Percentiles rank a stretch among this genome's conserved stretches.
phyloP scores from a whole-genome alignment of 1,139 yeast species.

The Geotrichum aggregatum region DNA sequence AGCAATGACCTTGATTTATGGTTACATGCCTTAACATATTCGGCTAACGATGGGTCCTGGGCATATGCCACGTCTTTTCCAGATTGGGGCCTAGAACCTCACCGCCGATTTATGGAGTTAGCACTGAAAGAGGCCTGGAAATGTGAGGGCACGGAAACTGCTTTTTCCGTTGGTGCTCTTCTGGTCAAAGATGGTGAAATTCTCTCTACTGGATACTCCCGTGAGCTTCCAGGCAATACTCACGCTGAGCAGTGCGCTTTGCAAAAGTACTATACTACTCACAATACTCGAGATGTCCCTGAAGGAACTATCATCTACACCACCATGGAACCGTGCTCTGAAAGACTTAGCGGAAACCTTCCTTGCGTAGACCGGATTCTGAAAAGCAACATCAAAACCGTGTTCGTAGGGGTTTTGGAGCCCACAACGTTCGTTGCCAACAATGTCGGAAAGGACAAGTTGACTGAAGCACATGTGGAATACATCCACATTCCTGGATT shows the following conservation, averaged over 20 bases:
- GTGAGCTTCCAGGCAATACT: conserved; percentile 92
- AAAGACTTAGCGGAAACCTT: conserved; percentile 79
- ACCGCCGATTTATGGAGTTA: conserved; percentile 50
- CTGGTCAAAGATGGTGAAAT: conserved; percentile 63
- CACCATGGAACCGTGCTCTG: conserved; percentile 97
- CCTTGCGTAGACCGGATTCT: conserved; percentile 85
- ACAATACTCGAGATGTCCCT: conserved; percentile 52
- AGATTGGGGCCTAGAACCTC: conserved; percentile 73
- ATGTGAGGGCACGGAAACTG: conserved; percentile 80
- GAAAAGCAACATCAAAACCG: conserved; percentile 56
- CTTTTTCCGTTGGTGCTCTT: conserved; percentile 91
- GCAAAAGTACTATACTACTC: conserved; percentile 57
- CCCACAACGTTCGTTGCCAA: conserved; percentile 83
- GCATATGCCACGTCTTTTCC: conserved; percentile 75
- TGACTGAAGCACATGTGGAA: conserved; percentile 56
- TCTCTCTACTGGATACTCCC: conserved; percentile 75
- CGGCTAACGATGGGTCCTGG: conserved; percentile 60
- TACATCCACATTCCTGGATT: conserved; percentile 82
- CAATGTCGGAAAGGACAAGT: conserved; percentile 58
- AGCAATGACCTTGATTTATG: conserved; percentile 79
- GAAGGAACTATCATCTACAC: conserved; percentile 80
- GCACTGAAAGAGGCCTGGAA: conserved; percentile 77
- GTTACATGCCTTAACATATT: conserved; percentile 81
- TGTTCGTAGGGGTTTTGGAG: conserved; percentile 89
- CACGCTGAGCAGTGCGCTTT: conserved; percentile 97